A percentile compares a stretch with the other conserved stretches of the same genome.
Conservation (phyloP, 768 basidiomycete genomes). For the Thelephora ganbajun region DNA sequence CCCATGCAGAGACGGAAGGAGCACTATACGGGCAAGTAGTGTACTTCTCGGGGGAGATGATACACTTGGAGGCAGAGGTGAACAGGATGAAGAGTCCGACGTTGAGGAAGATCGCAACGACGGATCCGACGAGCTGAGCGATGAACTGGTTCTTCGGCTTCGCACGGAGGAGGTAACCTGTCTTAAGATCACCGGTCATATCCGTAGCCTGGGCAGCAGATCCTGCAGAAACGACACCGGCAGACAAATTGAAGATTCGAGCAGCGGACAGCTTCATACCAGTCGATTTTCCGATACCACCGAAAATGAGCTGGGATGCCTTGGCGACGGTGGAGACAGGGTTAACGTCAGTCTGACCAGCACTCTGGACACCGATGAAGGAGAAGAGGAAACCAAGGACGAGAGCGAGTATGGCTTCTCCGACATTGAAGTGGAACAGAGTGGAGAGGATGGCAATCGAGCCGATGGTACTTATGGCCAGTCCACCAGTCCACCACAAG, state of each 20-base stretch:
- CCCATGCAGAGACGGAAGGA: slow-evolving; percentile 43
- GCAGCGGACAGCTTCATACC: slow-evolving; percentile 20
- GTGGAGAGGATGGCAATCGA: slow-evolving; percentile 39
- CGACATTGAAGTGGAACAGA: slow-evolving; percentile 42
- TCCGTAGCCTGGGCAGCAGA: slow-evolving; percentile 45
- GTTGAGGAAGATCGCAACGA: slow-evolving; percentile 47
- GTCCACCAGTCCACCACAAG: slow-evolving; percentile 39
- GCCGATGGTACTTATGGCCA: slow-evolving; percentile 33
- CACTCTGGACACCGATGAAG: slow-evolving; percentile 50
- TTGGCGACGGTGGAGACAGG: slow-evolving; percentile 47
- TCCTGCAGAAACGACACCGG: slow-evolving; percentile 39
- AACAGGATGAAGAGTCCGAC: slow-evolving; percentile 48
- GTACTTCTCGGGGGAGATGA: slow-evolving; percentile 18
- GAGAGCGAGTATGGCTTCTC: slow-evolving; percentile 41
- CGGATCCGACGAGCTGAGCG: slow-evolving; percentile 41
- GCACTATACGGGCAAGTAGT: slow-evolving; percentile 39
- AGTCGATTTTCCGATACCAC: slow-evolving; percentile 40
- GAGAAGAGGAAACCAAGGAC: slow-evolving; percentile 51
- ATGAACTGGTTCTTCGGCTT: slow-evolving; percentile 52
- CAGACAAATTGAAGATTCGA: slow-evolving; percentile 34
- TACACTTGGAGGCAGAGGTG: slow-evolving; percentile 48
- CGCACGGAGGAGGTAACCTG: slow-evolving; percentile 52
- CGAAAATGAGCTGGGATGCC: slow-evolving; percentile 52
- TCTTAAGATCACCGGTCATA: slow-evolving; percentile 58
- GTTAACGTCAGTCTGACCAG: slow-evolving; percentile 48